A percentile compares a stretch with the other conserved stretches of the same genome.
Evolutionary conservation across 2,329 filamentous ascomycete species (phyloP).

Genomic region (Diplodia sapinea): DNA sequence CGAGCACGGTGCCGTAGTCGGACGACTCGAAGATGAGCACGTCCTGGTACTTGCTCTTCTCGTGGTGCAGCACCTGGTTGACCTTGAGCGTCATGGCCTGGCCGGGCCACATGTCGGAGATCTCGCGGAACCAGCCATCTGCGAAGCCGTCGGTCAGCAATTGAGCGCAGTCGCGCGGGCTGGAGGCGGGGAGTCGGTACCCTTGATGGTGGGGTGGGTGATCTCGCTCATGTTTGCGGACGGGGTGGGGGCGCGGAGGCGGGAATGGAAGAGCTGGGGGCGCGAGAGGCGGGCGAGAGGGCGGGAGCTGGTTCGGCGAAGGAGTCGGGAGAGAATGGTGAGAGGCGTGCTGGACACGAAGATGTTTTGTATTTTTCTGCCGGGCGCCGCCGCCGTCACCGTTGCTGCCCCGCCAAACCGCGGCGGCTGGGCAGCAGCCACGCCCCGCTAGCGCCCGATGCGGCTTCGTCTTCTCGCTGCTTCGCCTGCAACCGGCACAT

Average conservation of each 20-base stretch:
- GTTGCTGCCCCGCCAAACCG: conserved; percentile 5
- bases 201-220: conserved; percentile 78
- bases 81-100: conserved; percentile 93
- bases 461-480: neutral
- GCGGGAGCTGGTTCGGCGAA: conserved; percentile 8
- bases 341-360: neutral
- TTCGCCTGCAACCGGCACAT: neutral
- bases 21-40: conserved; percentile 98
- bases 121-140: conserved; percentile 99
- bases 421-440: neutral
- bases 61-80: conserved; percentile 97
- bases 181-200: conserved; percentile 50
- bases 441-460: conserved; percentile 6
- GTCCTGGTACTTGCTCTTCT: conserved; percentile 99
- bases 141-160: conserved; percentile 25
- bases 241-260: conserved; percentile 7
- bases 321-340: conserved; percentile 24
- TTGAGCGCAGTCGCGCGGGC: neutral
- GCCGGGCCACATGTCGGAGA: conserved; percentile 98
- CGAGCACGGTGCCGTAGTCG: conserved; percentile 93
- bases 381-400: conserved; percentile 12
- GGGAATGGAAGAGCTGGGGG: neutral
- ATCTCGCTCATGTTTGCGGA: conserved; percentile 68
- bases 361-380: conserved; percentile 30
- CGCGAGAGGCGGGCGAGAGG: neutral